Evolutionary conservation across 1,284 basidiomycete genomes (phyloP), one percentile per base, ranked within the genome.

Genomic region (Apiotrichum akiyoshidainum): DNA sequence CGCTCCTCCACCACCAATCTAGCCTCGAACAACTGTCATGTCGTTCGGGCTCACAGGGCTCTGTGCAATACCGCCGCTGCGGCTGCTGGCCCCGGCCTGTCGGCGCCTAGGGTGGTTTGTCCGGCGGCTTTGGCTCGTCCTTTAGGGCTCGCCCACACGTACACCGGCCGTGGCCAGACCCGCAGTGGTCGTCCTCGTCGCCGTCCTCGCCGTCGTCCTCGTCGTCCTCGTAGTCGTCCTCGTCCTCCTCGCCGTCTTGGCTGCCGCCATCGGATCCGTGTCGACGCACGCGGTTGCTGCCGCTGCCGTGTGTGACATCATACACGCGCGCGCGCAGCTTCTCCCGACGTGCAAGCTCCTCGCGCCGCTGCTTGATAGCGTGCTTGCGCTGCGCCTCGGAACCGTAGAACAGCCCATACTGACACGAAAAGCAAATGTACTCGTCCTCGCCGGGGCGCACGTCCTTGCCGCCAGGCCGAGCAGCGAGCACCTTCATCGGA

Each of bases 371-470:
- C 72, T 85, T 80, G 60, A 92, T 80, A 40, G 87, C 87, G 37
- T 83, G 80, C 72, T 85, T 87, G 60, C 82, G 83, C 52, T 71
- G 65, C 31, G 87, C 85, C 59, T 88, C 88, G 11, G 70, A 63
- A 12, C 89, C 87, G 72, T 89, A 94, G 73, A 91, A 92, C 58
- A 94, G 74, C 64, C 85, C 82, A 72, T 90, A 90, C 77, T 93
- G 90, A 80, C 91, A 94, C 68, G 88, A 87, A 64, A 87, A 84
- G 72, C 91, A 94, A 63, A 93, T 87, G 86, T 89, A 93, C 73
- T 93, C 91, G 37, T 90, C 89, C 54, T 80, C 82, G 10, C 87
- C 61, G 2, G 69, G 84, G 81, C 57, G 81, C 72, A 74, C 21
- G 75, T 57, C 56, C 42, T 54, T 53, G 31, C 52, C 54, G 0